Evolutionary conservation across 2,329 filamentous ascomycete species (phyloP), one percentile per base, ranked within the genome.

Genomic region (Xylariaceae sp.): DNA sequence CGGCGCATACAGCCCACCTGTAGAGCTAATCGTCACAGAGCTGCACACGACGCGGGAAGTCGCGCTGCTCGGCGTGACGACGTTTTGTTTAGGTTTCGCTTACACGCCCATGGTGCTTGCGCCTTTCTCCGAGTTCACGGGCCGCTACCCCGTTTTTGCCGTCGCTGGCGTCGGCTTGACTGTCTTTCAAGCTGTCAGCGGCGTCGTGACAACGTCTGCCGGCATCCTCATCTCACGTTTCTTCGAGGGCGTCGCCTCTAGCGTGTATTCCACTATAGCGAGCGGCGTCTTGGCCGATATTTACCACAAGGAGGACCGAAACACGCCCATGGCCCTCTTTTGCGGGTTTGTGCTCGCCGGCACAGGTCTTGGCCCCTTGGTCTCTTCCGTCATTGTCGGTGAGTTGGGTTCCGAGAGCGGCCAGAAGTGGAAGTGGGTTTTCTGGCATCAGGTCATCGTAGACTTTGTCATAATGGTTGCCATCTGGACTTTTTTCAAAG

Each of bases 261-360:
- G 85, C 47, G 84, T 79, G 0, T 95, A 95, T 67, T 90, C 87
- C 44, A 94, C 89, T 27, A 91, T 96, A 79, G 87, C 95, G 0
- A 91, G 91, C n/a, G 91, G 91, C 3, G 88, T 96, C 3, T 86
- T 96, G 41, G 87, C 87, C 49, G 91, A 96, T 66, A 81, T 96
- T 55, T 96, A 91, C 73, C 81, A 86, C 47, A 83, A 88, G 7
- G 74, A 88, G 56, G 85, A 88, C 44, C 79, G 92, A 35, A 96
- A 96, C 64, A 90, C 87, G 0, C 88, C 91, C 0, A 96, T 96
- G 92, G 86, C 89, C 0, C 68, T 95, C 0, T 96, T 95, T 69
- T 87, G 87, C n/a, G 89, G 87, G 0, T 76, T 78, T 3, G 91
- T 90, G 0, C 74, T 96, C 0, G 78, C 87, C 7, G 92, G 90